Conservation (phyloP, 345 rosid species). For the Boechera stricta region DNA sequence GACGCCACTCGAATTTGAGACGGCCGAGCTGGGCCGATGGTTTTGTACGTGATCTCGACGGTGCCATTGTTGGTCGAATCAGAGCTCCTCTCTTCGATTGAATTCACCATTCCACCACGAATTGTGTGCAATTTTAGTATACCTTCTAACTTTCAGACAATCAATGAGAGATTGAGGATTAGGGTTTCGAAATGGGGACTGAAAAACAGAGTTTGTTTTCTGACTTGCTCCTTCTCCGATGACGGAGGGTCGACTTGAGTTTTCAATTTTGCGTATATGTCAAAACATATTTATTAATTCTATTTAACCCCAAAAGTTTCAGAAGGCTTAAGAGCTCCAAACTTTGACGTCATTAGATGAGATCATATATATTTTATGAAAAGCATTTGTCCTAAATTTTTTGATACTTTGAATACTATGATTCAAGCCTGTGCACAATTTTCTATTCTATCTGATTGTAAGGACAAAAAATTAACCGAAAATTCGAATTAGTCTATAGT, state of each 20-base stretch:
- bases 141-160: conserved; percentile 9
- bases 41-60: conserved; percentile 66
- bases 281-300: neutral
- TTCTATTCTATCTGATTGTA: neutral
- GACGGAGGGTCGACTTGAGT: conserved; percentile 27
- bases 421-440: neutral
- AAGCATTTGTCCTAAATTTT: neutral
- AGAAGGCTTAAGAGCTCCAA: neutral
- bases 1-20: conserved; percentile 66
- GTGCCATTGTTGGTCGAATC: conserved; percentile 31
- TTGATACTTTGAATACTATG: neutral
- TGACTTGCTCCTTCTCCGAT: conserved; percentile 26
- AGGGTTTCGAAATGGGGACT: conserved; percentile 32
- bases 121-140: neutral
- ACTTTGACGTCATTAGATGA: neutral
- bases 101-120: conserved; percentile 39
- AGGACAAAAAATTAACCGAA: neutral
- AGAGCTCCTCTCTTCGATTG: conserved; percentile 43
- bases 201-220: conserved; percentile 16
- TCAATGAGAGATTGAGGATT: conserved; percentile 20
- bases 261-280: conserved; percentile 16
- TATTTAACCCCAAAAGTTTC: conserved; percentile 1
- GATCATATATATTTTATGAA: neutral
- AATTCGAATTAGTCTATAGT: neutral
- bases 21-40: conserved; percentile 81